phyloP scores from a whole-genome alignment of 2,329 filamentous ascomycete genomes.

The Arthrobotrys sinensis region DNA sequence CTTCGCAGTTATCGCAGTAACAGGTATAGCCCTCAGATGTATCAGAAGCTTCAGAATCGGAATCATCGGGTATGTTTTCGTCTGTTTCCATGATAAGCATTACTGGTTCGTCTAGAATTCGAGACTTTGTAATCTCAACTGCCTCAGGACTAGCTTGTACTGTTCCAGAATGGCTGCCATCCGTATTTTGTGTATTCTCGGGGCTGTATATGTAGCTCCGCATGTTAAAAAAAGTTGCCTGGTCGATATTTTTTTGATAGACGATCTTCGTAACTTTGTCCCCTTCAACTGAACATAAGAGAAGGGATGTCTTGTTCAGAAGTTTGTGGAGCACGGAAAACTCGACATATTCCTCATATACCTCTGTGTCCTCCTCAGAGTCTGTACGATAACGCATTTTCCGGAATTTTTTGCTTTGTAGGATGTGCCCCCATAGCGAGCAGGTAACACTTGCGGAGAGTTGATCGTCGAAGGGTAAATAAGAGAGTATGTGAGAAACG shows the following conservation, averaged over 20 bases:
- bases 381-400: too few species aligned
- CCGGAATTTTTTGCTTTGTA: background rate
- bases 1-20: conserved; percentile 3
- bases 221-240: background rate
- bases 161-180: background rate
- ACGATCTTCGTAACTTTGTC: background rate
- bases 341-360: too few species aligned
- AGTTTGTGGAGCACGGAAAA: background rate
- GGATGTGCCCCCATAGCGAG: background rate
- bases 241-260: background rate
- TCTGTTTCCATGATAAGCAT: background rate
- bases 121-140: background rate
- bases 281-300: background rate
- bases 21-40: background rate
- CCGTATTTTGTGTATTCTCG: too few species aligned
- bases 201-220: too few species aligned
- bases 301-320: background rate
- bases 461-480: too few species aligned
- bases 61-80: background rate
- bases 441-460: too few species aligned
- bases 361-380: too few species aligned
- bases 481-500: background rate
- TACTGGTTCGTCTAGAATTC: background rate
- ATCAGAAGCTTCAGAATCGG: background rate
- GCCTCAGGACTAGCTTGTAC: background rate